Evolutionary conservation across 352 stramenopile genomes (phyloP), one percentile per base, ranked within the genome.

Genomic region (Blastocystis sp.): DNA sequence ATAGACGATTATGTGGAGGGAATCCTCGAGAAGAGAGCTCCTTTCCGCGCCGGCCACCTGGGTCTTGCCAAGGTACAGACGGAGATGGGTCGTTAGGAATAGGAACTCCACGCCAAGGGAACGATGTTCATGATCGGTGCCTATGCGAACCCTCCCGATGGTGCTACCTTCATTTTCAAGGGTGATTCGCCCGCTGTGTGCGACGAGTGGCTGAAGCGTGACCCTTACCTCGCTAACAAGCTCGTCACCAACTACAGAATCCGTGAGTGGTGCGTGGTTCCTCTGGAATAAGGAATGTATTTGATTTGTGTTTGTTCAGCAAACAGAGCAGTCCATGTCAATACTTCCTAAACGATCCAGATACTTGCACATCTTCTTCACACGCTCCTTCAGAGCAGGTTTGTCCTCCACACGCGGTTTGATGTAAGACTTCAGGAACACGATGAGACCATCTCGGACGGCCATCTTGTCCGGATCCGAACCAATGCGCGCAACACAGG

Each of bases 21-120:
- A 63, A 85, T 85, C 59, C 75, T 85, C 42, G 75, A 85, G 63
- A 85, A 85, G 75, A 85, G 75, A 85, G 44, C 57, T 44, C 75
- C 75, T 76, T 85, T 85, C 75, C 57, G 75, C 38, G 57, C 75
- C 48, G 75, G 75, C n/a, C 75, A 85, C 75, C 63, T 85, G 6
- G 54, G 42, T 75, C 40, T 76, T 16, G 75, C 75, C 21, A 85
- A 85, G 38, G 48, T 65, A 61, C 16, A 18, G n/a, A 9, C 18
- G n/a, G 3, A 27, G 14, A 44, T 27, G 34, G 11, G 42, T 7
- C 36, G 27, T 72, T n/a, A 72, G 2, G 42, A 9, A 24, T 72
- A 72, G 69, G 69, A 81, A 44, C 69, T 81, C 21, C 75, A 85
- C 42, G 75, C 75, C 24, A 76, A 85, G 63, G 75, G 75, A 59